Evolutionary conservation across 2,329 filamentous ascomycete species (phyloP).

Genomic region (Hyphodiscus sp.): DNA sequence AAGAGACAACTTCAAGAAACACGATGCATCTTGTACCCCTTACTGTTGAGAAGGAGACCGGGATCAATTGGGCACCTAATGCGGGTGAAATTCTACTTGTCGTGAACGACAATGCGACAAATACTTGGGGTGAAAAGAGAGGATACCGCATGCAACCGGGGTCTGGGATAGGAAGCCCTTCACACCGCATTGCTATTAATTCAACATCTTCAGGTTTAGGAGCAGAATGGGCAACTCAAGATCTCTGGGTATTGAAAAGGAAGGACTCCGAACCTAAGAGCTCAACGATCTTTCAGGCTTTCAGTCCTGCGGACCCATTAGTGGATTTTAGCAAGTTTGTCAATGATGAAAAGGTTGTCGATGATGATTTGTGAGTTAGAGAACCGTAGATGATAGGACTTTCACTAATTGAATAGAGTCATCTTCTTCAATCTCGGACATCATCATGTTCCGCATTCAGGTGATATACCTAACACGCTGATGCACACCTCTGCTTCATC

Average conservation of each 20-base stretch:
- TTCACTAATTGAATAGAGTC: slow-evolving; percentile 28
- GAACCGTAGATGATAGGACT: slow-evolving; percentile 10
- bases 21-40: slow-evolving; percentile 44
- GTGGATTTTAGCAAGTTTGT: slow-evolving; percentile 46
- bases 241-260: slow-evolving; percentile 43
- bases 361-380: slow-evolving; percentile 32
- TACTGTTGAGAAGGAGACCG: slow-evolving; percentile 37
- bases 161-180: slow-evolving; percentile 29
- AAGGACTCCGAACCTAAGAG: slow-evolving; percentile 46
- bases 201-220: slow-evolving; percentile 40
- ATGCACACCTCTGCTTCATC: slow-evolving; percentile 4
- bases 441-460: slow-evolving; percentile 50
- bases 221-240: slow-evolving; percentile 42
- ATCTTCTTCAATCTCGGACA: slow-evolving; percentile 50
- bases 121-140: slow-evolving; percentile 44
- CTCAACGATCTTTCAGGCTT: slow-evolving; percentile 40
- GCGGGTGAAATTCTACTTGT: slow-evolving; percentile 40
- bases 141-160: slow-evolving; percentile 44
- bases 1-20: slow-evolving; percentile 36
- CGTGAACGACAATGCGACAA: slow-evolving; percentile 43
- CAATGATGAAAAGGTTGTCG: slow-evolving; percentile 35
- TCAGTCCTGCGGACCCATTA: slow-evolving; percentile 40
- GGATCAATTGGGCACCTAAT: slow-evolving; percentile 42
- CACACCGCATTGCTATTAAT: slow-evolving; percentile 42
- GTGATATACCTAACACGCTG: slow-evolving; percentile 45